Base-by-base conservation (phyloP, 495 filamentous ascomycete species). In the Friedmanniomyces endolithicus region DNA sequence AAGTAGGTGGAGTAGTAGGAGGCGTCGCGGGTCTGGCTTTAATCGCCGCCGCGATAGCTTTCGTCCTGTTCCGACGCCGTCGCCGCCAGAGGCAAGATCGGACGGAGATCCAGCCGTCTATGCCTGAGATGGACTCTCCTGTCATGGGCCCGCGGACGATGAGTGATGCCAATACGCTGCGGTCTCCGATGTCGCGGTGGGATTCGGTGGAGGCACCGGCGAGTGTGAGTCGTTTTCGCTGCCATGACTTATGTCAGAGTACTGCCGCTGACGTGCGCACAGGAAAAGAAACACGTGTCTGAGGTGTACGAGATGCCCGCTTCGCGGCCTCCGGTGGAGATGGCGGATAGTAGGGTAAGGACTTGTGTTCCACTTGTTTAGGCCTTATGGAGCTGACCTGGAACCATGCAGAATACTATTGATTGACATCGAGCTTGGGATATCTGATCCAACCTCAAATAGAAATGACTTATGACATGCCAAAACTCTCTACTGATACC, bases 251-350 rank as follows among this genome's bases (percentile, higher is more conserved):
- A 14, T 4, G 4, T 14, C 37, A 41, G 12, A 41, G 12, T 41
- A 9, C 4, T 14, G 6, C 14, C 37, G 12, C 37, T 41, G 4
- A 41, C 37, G 3, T 14, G 37, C 16, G 2, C 6, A 6, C 37
- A 41, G 37, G 37, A 41, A 6, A 41, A 41, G 37, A 16, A 6
- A 41, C 37, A 41, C 14, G 37, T 31, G 9, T 4, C 4, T 14
- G 37, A 16, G 6, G 37, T 41, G 37, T 14, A 41, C 17, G 37
- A 17, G 71, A 67, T 34, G 37, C 14, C 37, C 3, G 37, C 37
- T 14, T n/a, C 37, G 4, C 14, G 37, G 12, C 37, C 37, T 3
- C 37, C 37, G 74, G 70, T 1, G 71, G 73, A 14, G 55, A 78
- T 31, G 68, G 66, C 24, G 12, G 37, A n/a, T 41, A 41, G 6